Conservation (phyloP, 768 basidiomycete species). For the Termitomyces sp. region DNA sequence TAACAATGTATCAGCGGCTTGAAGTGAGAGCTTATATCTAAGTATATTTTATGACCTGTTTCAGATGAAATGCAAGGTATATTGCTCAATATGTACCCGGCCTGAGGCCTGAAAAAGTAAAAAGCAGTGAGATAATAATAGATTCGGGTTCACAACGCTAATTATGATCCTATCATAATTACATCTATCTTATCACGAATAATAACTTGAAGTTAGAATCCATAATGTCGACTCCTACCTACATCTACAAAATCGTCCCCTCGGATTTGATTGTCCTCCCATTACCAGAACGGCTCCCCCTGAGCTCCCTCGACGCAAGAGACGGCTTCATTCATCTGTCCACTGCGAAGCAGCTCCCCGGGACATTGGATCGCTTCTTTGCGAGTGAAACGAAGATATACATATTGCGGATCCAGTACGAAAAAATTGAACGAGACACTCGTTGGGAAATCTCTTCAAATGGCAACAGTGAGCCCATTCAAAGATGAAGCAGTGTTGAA, state of each 20-base stretch:
- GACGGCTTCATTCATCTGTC: slow-evolving; percentile 54
- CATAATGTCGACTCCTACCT: slow-evolving; percentile 32
- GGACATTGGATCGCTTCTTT: slow-evolving; percentile 45
- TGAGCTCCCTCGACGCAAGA: slow-evolving; percentile 41
- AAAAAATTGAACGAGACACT: slow-evolving; percentile 30
- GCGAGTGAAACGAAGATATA: slow-evolving; percentile 29
- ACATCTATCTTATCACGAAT: too few relatives aligned
- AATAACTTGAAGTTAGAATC: too few relatives aligned
- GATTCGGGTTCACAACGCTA: too few relatives aligned
- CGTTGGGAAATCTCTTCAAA: slow-evolving; percentile 44
- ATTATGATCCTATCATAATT: not conserved
- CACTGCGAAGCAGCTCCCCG: slow-evolving; percentile 42
- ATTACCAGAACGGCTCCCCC: slow-evolving; percentile 40
- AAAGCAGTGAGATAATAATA: not conserved
- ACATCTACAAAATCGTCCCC: slow-evolving; percentile 59
- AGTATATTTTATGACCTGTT: not conserved
- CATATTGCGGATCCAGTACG: slow-evolving; percentile 39
- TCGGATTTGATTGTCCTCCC: slow-evolving; percentile 26
- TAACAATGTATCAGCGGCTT: not conserved
- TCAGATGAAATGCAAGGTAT: not conserved
- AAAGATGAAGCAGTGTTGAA: not conserved
- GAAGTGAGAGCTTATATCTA: not conserved
- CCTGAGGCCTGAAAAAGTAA: not conserved
- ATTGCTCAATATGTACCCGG: not conserved
- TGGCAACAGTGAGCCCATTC: slow-evolving; percentile 19